Percentiles rank a stretch among this genome's conserved stretches.
Evolutionary conservation across 441 rosid genomes (phyloP).

Genomic region (Manihot esculenta): DNA sequence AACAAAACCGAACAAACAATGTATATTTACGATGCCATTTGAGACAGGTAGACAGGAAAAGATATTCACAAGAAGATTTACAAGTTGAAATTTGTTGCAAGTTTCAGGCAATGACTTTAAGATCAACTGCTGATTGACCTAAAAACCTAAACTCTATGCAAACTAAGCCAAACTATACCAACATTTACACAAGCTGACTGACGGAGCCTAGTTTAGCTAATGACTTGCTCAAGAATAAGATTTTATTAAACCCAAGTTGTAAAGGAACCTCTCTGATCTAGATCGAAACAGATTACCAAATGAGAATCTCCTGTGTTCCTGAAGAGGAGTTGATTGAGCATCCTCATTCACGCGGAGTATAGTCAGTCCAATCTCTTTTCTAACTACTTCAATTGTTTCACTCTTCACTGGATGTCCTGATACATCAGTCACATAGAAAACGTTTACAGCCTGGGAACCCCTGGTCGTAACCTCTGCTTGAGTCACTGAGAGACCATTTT

Average conservation of each 20-base stretch:
- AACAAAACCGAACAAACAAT: too few relatives aligned
- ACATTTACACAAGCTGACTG: constrained; percentile 21
- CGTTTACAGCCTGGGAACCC: constrained; percentile 73
- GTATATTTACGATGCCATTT: constrained; percentile 18
- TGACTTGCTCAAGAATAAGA: constrained; percentile 44
- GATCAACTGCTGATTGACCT: constrained; percentile 36
- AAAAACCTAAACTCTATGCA: neutral
- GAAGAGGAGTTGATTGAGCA: constrained; percentile 31
- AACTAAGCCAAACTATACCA: constrained; percentile 22
- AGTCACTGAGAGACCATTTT: constrained; percentile 83
- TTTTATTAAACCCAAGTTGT: constrained; percentile 61
- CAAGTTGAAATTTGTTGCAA: constrained; percentile 18
- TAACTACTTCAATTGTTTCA: constrained; percentile 62
- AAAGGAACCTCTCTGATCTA: constrained; percentile 73
- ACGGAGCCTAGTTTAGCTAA: constrained; percentile 17
- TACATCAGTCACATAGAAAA: constrained; percentile 64
- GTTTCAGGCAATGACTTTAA: constrained; percentile 11
- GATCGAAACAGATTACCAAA: constrained; percentile 63
- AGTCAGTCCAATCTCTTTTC: constrained; percentile 60
- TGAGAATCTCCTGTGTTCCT: constrained; percentile 54
- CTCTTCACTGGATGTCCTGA: constrained; percentile 58
- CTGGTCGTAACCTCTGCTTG: constrained; percentile 90
- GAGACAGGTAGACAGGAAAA: neutral
- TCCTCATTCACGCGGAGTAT: constrained; percentile 61
- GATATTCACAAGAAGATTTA: constrained; percentile 29